Evolutionary conservation across 2,329 filamentous ascomycete species (phyloP).

Genomic region (Nigrospora oryzae): DNA sequence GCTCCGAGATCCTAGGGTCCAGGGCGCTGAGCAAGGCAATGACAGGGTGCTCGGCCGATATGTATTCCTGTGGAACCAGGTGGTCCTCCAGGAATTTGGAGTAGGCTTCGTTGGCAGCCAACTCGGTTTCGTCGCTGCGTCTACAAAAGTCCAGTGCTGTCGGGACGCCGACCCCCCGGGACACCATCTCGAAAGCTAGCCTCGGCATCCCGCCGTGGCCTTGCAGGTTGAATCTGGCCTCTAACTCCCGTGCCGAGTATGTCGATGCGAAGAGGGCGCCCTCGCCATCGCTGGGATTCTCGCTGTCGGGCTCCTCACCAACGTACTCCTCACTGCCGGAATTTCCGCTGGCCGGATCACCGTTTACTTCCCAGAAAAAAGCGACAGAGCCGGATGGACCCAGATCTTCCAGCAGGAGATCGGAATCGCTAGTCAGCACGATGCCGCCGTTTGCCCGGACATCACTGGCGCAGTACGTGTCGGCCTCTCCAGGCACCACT

Average conservation of each 20-base stretch:
- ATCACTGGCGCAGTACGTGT: constrained; percentile 65
- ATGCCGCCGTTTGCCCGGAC: constrained; percentile 44
- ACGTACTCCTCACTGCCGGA: constrained; percentile 8
- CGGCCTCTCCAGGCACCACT: constrained; percentile 78
- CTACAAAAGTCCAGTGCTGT: constrained; percentile 14
- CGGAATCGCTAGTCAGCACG: constrained; percentile 78
- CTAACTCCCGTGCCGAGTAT: constrained; percentile 24
- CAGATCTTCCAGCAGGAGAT: constrained; percentile 69
- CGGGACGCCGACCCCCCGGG: constrained; percentile 5
- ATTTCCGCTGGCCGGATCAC: neutral
- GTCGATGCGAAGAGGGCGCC: constrained; percentile 16
- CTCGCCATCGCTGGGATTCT: no score
- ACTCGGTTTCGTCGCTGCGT: constrained; percentile 8
- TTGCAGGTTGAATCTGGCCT: constrained; percentile 10
- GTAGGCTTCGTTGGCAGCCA: constrained; percentile 6
- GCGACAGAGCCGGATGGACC: constrained; percentile 52
- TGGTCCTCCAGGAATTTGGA: constrained; percentile 15
- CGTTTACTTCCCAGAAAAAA: constrained; percentile 58
- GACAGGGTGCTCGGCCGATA: constrained; percentile 15
- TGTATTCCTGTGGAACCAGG: constrained; percentile 10
- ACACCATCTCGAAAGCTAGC: constrained; percentile 18
- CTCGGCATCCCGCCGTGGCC: constrained; percentile 20
- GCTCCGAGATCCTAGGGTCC: constrained; percentile 27
- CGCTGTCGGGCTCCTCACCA: constrained; percentile 1
- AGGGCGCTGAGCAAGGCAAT: constrained; percentile 13